Conservation (phyloP, 2,329 filamentous ascomycete species). For the Phialocephala sp. region DNA sequence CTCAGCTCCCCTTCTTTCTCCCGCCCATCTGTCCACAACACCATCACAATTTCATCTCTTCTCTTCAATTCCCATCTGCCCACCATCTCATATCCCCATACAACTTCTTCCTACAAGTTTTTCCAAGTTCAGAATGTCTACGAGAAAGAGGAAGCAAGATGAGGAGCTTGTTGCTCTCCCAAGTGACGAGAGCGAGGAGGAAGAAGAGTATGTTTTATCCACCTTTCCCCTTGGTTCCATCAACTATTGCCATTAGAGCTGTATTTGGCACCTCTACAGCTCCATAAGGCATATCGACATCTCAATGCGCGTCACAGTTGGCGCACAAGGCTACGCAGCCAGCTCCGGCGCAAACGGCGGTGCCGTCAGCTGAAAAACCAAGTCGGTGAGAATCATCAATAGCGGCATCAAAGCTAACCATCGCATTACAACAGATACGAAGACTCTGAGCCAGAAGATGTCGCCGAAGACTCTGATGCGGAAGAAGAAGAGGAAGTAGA, state of each 20-base stretch:
- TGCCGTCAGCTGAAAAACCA: constrained; percentile 11
- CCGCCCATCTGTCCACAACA: constrained; percentile 5
- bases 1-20: constrained; percentile 8
- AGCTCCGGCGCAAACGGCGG: constrained; percentile 11
- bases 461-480: constrained; percentile 43
- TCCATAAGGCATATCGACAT: constrained; percentile 15
- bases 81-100: not conserved
- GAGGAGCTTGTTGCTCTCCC: constrained; percentile 42
- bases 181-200: constrained; percentile 40
- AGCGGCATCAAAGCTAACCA: constrained; percentile 25
- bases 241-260: not conserved
- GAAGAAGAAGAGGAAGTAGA: constrained; percentile 45
- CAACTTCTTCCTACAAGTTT: not conserved
- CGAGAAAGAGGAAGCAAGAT: constrained; percentile 39
- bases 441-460: constrained; percentile 43
- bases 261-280: constrained; percentile 25
- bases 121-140: constrained; percentile 26
- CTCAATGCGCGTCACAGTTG: constrained; percentile 12
- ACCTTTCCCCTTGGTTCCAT: constrained; percentile 8
- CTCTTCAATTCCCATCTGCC: not conserved
- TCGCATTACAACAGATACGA: constrained; percentile 37
- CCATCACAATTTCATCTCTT: not conserved
- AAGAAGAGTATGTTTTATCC: constrained; percentile 38
- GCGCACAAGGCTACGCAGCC: constrained; percentile 14
- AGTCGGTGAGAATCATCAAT: constrained; percentile 1